Percentiles rank a stretch among this genome's conserved stretches.
These are phyloP conservation scores for Hypomyces perniciosus DNA, from an alignment of 2,329 filamentous ascomycete genomes.

Conservation along the genomic window DNA sequence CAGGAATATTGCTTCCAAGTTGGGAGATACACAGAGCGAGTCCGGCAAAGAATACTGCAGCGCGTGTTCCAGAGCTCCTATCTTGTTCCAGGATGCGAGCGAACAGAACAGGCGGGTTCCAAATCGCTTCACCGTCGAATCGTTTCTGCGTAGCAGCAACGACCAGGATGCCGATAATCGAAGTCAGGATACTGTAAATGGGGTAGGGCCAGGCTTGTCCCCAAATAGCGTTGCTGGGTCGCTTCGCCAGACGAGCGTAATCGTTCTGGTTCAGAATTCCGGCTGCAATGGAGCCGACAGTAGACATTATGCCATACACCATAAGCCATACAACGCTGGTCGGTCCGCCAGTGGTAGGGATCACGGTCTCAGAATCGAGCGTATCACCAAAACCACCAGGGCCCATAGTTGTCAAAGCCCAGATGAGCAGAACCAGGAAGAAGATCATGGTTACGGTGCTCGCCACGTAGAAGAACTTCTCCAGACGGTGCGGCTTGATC, in stretches of 20 bases:
- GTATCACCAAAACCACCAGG: conserved; percentile 32
- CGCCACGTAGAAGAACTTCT: conserved; percentile 36
- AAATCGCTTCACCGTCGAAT: conserved; percentile 30
- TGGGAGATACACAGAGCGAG: conserved; percentile 31
- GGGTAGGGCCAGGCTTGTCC: conserved; percentile 32
- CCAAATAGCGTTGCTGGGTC: conserved; percentile 27
- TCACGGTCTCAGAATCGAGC: conserved; percentile 17
- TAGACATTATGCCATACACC: conserved; percentile 31
- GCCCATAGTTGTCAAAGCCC: conserved; percentile 39
- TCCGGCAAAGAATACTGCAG: conserved; percentile 34
- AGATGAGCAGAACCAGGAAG: conserved; percentile 36
- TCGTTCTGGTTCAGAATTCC: conserved; percentile 36
- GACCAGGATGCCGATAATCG: conserved; percentile 35
- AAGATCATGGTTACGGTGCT: conserved; percentile 35
- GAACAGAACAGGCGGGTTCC: conserved; percentile 33
- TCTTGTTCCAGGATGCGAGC: conserved; percentile 26
- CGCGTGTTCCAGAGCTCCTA: conserved; percentile 27
- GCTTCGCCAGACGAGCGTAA: conserved; percentile 30
- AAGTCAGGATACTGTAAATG: conserved; percentile 29
- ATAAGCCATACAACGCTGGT: conserved; percentile 31
- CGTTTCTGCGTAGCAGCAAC: conserved; percentile 34
- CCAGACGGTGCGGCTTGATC: conserved; percentile 38
- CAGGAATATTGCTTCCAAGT: conserved; percentile 32
- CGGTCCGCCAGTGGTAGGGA: conserved; percentile 24
- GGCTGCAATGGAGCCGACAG: conserved; percentile 32